Conservation (phyloP, 1,284 basidiomycete genomes). For the Wallemia mellicola region DNA sequence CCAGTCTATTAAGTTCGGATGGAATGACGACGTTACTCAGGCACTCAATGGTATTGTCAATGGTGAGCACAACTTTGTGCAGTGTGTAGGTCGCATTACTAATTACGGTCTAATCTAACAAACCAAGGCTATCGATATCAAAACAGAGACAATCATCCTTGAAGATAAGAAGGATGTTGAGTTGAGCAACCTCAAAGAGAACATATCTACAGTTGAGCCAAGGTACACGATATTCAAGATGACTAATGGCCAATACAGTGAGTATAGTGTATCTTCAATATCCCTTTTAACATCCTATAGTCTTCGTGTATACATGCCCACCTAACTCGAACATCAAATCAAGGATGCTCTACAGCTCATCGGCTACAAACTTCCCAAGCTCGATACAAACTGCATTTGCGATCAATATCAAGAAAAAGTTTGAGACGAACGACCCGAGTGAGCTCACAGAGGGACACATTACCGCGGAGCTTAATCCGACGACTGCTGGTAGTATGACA, state of each 20-base stretch:
- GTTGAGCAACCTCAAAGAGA: neutral
- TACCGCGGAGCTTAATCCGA: neutral
- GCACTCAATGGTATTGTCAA: neutral
- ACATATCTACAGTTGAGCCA: neutral
- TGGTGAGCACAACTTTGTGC: neutral
- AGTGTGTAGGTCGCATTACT: neutral
- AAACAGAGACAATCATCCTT: neutral
- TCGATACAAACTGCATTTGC: neutral
- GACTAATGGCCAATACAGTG: neutral
- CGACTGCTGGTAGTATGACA: neutral
- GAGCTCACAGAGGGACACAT: neutral
- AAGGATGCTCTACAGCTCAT: neutral
- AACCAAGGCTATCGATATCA: neutral
- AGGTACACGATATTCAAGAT: neutral
- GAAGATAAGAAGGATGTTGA: neutral
- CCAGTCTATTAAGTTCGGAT: neutral
- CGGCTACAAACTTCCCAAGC: neutral
- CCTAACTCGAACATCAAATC: neutral
- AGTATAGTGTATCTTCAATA: neutral
- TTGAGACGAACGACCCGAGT: neutral
- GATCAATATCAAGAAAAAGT: neutral
- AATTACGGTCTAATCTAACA: too few relatives aligned
- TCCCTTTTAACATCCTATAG: neutral
- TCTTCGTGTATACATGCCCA: neutral
- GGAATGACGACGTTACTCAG: neutral